Percentiles rank a stretch among this genome's conserved stretches.
Conservation (phyloP, 768 basidiomycete genomes). For the Lactifluus pinguis region DNA sequence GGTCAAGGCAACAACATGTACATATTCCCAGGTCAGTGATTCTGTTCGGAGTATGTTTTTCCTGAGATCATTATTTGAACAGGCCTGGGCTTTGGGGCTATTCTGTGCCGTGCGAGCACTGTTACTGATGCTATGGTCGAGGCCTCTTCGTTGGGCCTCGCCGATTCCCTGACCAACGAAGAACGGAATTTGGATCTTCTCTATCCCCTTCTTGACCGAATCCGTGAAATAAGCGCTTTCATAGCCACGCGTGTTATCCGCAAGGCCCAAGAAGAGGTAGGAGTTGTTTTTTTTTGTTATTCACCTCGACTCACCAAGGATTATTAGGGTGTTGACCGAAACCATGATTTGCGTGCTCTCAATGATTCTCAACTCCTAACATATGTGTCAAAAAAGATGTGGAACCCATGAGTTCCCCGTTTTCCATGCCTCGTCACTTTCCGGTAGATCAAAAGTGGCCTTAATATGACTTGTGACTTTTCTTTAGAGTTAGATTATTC, state of each 20-base stretch:
- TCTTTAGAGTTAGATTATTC: background rate
- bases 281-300: constrained; percentile 10
- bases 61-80: background rate
- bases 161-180: constrained; percentile 58
- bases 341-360: constrained; percentile 41
- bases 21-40: constrained; percentile 53
- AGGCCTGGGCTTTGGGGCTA: constrained; percentile 72
- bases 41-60: background rate
- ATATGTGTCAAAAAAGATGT: constrained; percentile 61
- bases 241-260: constrained; percentile 73
- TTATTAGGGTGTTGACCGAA: constrained; percentile 22
- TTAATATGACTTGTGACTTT: background rate
- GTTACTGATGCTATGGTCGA: constrained; percentile 89
- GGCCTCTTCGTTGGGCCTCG: constrained; percentile 73
- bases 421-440: background rate
- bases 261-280: constrained; percentile 68
- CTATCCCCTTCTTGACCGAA: constrained; percentile 77
- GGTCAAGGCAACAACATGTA: constrained; percentile 97
- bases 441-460: constrained; percentile 4
- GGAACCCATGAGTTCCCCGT: constrained; percentile 41
- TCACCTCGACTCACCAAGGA: background rate
- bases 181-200: constrained; percentile 60
- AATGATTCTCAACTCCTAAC: constrained; percentile 45
- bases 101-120: constrained; percentile 54
- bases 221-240: constrained; percentile 73